phyloP scores from a whole-genome alignment of 352 stramenopile genomes.

The Phytopythium montanum region DNA sequence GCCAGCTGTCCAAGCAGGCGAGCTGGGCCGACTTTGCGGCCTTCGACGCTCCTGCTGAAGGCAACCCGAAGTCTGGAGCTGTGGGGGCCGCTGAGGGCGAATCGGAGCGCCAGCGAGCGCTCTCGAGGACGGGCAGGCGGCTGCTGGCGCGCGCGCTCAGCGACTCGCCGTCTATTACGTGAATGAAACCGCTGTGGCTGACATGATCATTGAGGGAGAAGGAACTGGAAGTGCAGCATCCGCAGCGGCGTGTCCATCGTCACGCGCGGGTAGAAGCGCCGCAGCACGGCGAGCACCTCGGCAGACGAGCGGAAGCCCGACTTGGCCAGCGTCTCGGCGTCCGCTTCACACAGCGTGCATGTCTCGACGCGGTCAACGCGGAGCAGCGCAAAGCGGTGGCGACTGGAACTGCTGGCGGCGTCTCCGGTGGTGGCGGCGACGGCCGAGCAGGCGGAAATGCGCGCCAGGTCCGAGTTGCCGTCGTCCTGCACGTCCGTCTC shows the following conservation, averaged over 20 bases:
- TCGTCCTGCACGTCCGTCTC: slow-evolving; percentile 43
- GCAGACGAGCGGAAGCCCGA: slow-evolving; percentile 36
- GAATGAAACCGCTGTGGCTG: neutral
- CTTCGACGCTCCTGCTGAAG: slow-evolving; percentile 12
- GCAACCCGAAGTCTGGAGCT: neutral
- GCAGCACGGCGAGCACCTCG: slow-evolving; percentile 43
- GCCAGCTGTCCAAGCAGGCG: slow-evolving; percentile 7
- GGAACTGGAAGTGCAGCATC: slow-evolving; percentile 50
- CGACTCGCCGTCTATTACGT: neutral
- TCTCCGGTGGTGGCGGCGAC: slow-evolving; percentile 32
- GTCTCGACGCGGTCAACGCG: slow-evolving; percentile 34
- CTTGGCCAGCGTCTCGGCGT: slow-evolving; percentile 27
- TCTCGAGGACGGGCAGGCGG: slow-evolving; percentile 23
- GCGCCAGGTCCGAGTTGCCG: slow-evolving; percentile 45
- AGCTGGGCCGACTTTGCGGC: slow-evolving; percentile 28
- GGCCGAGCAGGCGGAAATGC: slow-evolving; percentile 29
- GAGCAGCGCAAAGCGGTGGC: slow-evolving; percentile 43
- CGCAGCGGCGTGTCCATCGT: slow-evolving; percentile 33
- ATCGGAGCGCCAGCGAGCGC: slow-evolving; percentile 7
- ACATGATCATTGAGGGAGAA: slow-evolving; percentile 7
- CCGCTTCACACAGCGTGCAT: slow-evolving; percentile 22
- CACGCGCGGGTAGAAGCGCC: slow-evolving; percentile 55
- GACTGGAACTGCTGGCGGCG: neutral
- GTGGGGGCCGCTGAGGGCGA: slow-evolving; percentile 7
- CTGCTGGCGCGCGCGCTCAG: slow-evolving; percentile 18